Conservation (phyloP, 2,329 filamentous ascomycete genomes). For the Aspergillus quadrilineatus region DNA sequence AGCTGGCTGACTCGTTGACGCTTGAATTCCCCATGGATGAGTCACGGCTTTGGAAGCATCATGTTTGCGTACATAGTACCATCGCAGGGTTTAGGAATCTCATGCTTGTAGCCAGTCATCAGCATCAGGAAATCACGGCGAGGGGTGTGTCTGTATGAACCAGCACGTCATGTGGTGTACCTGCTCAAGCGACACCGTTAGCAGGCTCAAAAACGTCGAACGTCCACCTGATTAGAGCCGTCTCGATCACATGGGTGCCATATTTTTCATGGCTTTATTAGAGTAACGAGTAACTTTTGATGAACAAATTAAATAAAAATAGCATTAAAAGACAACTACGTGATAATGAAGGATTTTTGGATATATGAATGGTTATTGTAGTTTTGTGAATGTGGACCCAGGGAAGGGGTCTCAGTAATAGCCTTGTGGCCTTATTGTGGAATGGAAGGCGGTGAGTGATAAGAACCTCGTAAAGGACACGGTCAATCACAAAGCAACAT, state of each 20-base stretch:
- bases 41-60: constrained; percentile 5
- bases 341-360: too few relatives aligned
- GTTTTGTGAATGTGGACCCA: background rate
- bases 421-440: constrained; percentile 10
- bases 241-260: background rate
- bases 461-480: constrained; percentile 34
- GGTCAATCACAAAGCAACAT: constrained; percentile 36
- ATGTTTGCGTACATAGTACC: constrained; percentile 10
- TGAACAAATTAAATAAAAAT: background rate
- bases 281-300: background rate
- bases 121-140: background rate
- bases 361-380: background rate
- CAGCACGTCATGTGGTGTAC: constrained; percentile 1
- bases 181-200: background rate
- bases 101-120: background rate
- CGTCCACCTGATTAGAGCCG: background rate
- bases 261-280: background rate
- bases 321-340: background rate
- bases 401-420: background rate
- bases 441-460: constrained; percentile 30
- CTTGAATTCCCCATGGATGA: constrained; percentile 38
- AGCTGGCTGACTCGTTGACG: constrained; percentile 22
- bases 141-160: background rate
- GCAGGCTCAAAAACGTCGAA: constrained; percentile 6
- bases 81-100: constrained; percentile 3